Evolutionary conservation across 345 rosid genomes (phyloP).

Genomic region (Salix dunnii): DNA sequence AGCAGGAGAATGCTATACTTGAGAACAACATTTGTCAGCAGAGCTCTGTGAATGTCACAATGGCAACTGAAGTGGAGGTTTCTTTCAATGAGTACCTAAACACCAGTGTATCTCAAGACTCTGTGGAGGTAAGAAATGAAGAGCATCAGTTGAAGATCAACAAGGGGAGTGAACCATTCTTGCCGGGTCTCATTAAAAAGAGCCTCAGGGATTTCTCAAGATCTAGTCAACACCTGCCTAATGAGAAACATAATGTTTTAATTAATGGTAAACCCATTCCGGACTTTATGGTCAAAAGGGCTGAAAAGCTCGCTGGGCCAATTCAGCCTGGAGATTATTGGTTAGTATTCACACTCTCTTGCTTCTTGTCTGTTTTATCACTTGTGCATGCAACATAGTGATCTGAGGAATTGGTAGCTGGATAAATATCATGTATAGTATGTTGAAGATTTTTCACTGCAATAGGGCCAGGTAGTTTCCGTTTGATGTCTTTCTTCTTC

Average conservation of each 20-base stretch:
- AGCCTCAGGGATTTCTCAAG: slow-evolving; percentile 15
- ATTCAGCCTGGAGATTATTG: slow-evolving; percentile 34
- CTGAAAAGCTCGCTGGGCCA: slow-evolving; percentile 28
- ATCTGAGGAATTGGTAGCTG: not conserved
- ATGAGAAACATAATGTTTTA: slow-evolving; percentile 9
- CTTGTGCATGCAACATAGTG: not conserved
- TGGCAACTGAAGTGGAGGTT: slow-evolving; percentile 24
- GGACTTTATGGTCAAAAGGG: slow-evolving; percentile 10
- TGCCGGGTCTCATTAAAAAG: slow-evolving; percentile 16
- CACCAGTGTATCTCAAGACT: slow-evolving; percentile 14
- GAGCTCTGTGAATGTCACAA: slow-evolving; percentile 5
- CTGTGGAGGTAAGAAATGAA: slow-evolving; percentile 6
- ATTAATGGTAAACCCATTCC: slow-evolving; percentile 28
- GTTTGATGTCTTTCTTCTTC: not conserved
- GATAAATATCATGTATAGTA: not conserved
- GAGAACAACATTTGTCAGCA: not conserved
- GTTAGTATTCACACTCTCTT: slow-evolving; percentile 9
- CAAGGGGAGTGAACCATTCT: slow-evolving; percentile 9
- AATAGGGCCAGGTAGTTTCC: not conserved
- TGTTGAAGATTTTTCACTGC: not conserved
- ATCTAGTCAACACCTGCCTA: slow-evolving; percentile 3
- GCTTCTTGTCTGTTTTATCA: not conserved
- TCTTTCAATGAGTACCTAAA: slow-evolving; percentile 8
- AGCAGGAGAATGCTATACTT: not conserved
- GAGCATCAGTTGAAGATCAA: not conserved